Evolutionary conservation across 1,284 basidiomycete species (phyloP).

Genomic region (Leccinum insigne): DNA sequence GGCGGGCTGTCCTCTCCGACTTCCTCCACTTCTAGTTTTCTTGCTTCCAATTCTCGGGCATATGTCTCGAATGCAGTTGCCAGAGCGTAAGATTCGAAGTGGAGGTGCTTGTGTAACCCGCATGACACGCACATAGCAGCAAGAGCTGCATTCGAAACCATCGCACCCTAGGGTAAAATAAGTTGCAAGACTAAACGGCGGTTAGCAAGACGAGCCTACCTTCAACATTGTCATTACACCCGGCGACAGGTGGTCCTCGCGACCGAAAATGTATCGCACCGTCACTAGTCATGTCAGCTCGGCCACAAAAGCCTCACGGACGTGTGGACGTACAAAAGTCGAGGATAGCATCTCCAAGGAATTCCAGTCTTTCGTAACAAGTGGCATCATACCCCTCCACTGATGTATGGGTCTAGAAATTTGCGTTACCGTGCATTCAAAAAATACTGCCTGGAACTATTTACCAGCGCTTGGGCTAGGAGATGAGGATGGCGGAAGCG

Average conservation of each 20-base stretch:
- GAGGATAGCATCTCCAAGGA: constrained; percentile 79
- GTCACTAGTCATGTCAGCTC: constrained; percentile 51
- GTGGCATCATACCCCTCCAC: constrained; percentile 52
- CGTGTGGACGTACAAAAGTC: constrained; percentile 62
- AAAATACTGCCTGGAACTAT: constrained; percentile 16
- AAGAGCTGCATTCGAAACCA: constrained; percentile 77
- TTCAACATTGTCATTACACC: constrained; percentile 76
- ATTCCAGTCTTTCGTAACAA: constrained; percentile 75
- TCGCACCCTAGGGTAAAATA: constrained; percentile 54
- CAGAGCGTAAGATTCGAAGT: constrained; percentile 55
- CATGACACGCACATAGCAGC: constrained; percentile 71
- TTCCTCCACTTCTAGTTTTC: constrained; percentile 52
- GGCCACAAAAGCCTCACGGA: constrained; percentile 2
- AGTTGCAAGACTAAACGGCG: constrained; percentile 10
- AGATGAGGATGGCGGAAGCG: constrained; percentile 60
- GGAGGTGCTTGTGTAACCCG: constrained; percentile 62
- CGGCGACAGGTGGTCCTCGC: constrained; percentile 61
- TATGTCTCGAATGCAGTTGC: constrained; percentile 54
- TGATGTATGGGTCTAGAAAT: constrained; percentile 61
- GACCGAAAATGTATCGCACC: constrained; percentile 66
- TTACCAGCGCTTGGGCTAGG: constrained; percentile 70
- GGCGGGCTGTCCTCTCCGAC: constrained; percentile 47
- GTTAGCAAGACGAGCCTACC: constrained; percentile 37
- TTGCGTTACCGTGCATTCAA: constrained; percentile 8
- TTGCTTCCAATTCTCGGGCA: constrained; percentile 45